phyloP scores from a whole-genome alignment of 108 stramenopile genomes.

The Nitzschia putrida region DNA sequence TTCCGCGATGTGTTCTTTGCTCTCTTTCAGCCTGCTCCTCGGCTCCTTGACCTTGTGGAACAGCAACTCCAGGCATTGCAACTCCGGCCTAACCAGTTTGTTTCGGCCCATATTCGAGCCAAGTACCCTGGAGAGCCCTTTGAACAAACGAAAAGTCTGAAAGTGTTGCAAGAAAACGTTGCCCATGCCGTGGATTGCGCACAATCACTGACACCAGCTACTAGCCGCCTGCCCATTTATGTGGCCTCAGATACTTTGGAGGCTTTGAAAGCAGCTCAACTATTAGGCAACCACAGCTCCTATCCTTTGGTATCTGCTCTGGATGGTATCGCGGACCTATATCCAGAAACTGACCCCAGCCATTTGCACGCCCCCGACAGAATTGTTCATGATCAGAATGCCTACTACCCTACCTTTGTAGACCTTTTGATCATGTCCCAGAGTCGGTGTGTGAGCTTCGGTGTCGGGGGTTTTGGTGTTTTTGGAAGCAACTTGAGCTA shows the following conservation, averaged over 20 bases:
- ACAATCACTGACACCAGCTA: background rate
- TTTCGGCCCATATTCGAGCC: slow-evolving; percentile 40
- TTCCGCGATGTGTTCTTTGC: slow-evolving; percentile 40
- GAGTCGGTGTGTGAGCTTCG: too few relatives aligned
- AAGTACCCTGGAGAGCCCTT: slow-evolving; percentile 40
- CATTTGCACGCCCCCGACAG: too few relatives aligned
- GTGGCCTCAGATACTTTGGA: slow-evolving; percentile 39
- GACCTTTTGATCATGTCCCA: too few relatives aligned
- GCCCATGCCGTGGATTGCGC: slow-evolving; percentile 45
- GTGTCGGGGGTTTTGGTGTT: too few relatives aligned
- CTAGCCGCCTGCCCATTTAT: slow-evolving; percentile 23
- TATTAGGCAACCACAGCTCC: background rate
- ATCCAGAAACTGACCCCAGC: too few relatives aligned
- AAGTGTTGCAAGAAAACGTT: slow-evolving; percentile 17
- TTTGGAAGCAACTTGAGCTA: too few relatives aligned
- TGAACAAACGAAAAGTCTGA: slow-evolving; percentile 29
- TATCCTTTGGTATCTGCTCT: background rate
- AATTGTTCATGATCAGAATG: too few relatives aligned
- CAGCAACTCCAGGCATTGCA: slow-evolving; percentile 10
- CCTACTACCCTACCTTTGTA: too few relatives aligned
- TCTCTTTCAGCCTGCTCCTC: slow-evolving; percentile 34
- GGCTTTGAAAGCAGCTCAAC: slow-evolving; percentile 17
- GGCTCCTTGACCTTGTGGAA: slow-evolving; percentile 9
- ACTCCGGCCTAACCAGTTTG: slow-evolving; percentile 34
- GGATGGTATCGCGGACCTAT: too few relatives aligned